Conservation (phyloP, 1,284 basidiomycete genomes). For the Cutaneotrichosporon daszewskae region DNA sequence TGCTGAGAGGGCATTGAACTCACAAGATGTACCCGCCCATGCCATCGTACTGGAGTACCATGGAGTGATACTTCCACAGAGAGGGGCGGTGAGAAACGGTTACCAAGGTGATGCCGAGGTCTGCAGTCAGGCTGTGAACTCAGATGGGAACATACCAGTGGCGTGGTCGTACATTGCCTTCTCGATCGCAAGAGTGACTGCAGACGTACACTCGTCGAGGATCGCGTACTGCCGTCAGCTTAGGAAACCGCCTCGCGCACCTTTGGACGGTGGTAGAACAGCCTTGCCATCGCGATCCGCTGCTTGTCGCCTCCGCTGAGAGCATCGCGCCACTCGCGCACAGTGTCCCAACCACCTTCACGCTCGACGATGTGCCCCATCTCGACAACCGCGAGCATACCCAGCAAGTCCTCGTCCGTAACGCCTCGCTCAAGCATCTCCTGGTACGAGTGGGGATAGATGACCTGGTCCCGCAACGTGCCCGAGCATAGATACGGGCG, state of each 20-base stretch:
- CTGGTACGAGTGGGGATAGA: slow-evolving; percentile 69
- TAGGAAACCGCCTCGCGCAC: background rate
- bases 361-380: slow-evolving; percentile 85
- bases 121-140: no score
- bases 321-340: slow-evolving; percentile 87
- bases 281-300: slow-evolving; percentile 88
- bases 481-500: slow-evolving; percentile 89
- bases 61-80: slow-evolving; percentile 90
- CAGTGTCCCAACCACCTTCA: slow-evolving; percentile 91
- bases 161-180: slow-evolving; percentile 94
- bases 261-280: slow-evolving; percentile 93
- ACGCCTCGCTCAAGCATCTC: slow-evolving; percentile 58
- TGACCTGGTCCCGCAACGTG: slow-evolving; percentile 84
- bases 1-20: slow-evolving; percentile 34
- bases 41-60: slow-evolving; percentile 78
- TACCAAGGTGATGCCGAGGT: slow-evolving; percentile 77
- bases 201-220: slow-evolving; percentile 89
- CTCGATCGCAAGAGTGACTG: slow-evolving; percentile 90
- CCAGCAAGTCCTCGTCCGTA: slow-evolving; percentile 69
- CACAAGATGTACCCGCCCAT: slow-evolving; percentile 61
- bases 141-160: slow-evolving; percentile 46
- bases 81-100: slow-evolving; percentile 89
- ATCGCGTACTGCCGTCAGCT: slow-evolving; percentile 68
- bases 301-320: slow-evolving; percentile 65
- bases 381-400: slow-evolving; percentile 71